These are phyloP conservation scores for Murraya koenigii DNA, from an alignment of 345 rosid species.

Conservation along the genomic window DNA sequence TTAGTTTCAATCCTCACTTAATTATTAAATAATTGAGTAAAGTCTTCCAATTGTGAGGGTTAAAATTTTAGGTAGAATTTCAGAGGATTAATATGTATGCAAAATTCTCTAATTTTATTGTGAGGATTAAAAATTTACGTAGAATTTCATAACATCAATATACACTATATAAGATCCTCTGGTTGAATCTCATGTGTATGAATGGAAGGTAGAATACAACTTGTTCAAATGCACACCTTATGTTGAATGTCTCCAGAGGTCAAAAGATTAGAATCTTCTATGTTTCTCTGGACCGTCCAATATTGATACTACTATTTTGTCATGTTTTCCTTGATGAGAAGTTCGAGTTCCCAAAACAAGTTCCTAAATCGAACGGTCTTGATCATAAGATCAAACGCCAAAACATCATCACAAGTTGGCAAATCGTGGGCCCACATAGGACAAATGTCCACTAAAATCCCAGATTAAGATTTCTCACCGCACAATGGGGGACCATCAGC, in stretches of 20 bases:
- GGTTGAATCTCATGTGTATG: too few species aligned
- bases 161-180: too few species aligned
- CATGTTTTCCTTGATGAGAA: not conserved
- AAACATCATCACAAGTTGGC: not conserved
- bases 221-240: not conserved
- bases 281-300: not conserved
- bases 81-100: too few species aligned
- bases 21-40: too few species aligned
- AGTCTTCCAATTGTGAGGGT: too few species aligned
- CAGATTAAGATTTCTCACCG: slow-evolving; percentile 16
- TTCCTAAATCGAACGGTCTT: not conserved
- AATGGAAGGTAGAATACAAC: not conserved
- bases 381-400: not conserved
- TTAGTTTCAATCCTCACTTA: too few species aligned
- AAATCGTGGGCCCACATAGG: not conserved
- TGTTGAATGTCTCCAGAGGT: not conserved
- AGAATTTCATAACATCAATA: too few species aligned
- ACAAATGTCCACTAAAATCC: slow-evolving; percentile 12
- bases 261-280: not conserved
- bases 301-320: not conserved
- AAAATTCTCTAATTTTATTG: too few species aligned
- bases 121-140: too few species aligned
- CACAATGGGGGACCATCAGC: slow-evolving; percentile 7
- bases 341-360: not conserved
- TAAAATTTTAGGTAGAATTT: too few species aligned